phyloP scores from a whole-genome alignment of 257 asterid species.

The Ajuga chamaepitys region DNA sequence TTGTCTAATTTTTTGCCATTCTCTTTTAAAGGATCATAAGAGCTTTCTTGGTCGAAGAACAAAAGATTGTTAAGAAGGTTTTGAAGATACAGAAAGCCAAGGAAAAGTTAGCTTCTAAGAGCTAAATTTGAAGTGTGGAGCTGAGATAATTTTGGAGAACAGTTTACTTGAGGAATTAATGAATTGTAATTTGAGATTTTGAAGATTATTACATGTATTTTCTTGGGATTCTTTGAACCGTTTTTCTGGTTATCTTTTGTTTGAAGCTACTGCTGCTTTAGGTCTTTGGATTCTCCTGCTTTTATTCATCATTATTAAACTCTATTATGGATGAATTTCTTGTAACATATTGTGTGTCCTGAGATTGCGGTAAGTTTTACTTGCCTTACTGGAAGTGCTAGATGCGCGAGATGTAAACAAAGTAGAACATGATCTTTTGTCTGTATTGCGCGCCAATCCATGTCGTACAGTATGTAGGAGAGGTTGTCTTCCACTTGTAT shows the following conservation, averaged over 20 bases:
- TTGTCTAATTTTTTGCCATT: neutral
- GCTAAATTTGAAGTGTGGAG: neutral
- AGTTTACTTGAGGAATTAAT: constrained; percentile 12
- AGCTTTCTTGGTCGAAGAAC: constrained; percentile 75
- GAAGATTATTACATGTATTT: neutral
- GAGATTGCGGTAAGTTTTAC: too few relatives aligned
- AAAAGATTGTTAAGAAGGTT: constrained; percentile 78
- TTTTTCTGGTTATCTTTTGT: neutral
- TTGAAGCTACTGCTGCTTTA: too few relatives aligned
- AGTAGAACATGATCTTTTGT: too few relatives aligned
- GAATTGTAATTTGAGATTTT: constrained; percentile 21
- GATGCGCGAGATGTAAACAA: too few relatives aligned
- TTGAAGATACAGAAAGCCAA: constrained; percentile 77
- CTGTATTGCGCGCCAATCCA: too few relatives aligned
- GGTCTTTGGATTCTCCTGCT: neutral
- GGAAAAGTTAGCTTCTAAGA: constrained; percentile 55
- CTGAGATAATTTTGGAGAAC: constrained; percentile 23
- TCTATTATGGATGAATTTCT: too few relatives aligned
- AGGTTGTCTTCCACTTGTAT: too few relatives aligned
- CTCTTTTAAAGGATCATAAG: constrained; percentile 45
- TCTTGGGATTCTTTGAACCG: neutral
- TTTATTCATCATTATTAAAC: neutral
- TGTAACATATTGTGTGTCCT: too few relatives aligned
- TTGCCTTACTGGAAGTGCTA: too few relatives aligned
- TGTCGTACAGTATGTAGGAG: too few relatives aligned